Evolutionary conservation across 2,329 filamentous ascomycete genomes (phyloP).

Genomic region (Nemania sp.): DNA sequence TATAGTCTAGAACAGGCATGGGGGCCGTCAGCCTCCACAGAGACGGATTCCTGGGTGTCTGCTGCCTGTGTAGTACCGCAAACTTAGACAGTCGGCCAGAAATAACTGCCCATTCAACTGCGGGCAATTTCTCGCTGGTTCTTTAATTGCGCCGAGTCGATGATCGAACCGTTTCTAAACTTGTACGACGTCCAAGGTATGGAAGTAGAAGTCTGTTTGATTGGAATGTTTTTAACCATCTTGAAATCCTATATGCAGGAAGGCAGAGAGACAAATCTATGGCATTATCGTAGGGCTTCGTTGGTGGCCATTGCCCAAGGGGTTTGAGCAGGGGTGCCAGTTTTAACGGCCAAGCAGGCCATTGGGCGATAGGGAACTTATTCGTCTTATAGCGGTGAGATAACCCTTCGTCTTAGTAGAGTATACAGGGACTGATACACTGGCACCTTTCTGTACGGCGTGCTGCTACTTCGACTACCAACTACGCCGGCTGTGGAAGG

Average conservation of each 20-base stretch:
- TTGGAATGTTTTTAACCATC: no score
- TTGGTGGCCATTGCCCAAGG: conserved; percentile 1
- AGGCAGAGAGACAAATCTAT: no score
- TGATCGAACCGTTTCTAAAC: no score
- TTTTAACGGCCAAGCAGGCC: conserved; percentile 1
- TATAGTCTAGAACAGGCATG: conserved; percentile 2
- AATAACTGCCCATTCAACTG: conserved; percentile 12
- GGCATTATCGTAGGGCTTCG: not conserved
- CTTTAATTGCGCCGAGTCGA: not conserved
- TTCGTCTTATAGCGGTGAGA: conserved; percentile 12
- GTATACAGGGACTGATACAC: not conserved
- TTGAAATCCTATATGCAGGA: no score
- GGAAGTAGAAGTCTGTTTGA: no score
- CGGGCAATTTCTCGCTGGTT: not conserved
- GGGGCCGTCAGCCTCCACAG: conserved; percentile 5
- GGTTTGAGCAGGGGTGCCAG: conserved; percentile 5
- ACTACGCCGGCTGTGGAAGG: not conserved
- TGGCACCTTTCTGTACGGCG: not conserved
- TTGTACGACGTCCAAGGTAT: no score
- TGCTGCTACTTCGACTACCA: not conserved
- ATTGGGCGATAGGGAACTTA: conserved; percentile 4
- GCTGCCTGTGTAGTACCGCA: conserved; percentile 27
- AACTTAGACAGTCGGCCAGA: conserved; percentile 20
- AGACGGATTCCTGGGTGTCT: conserved; percentile 18
- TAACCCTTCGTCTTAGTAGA: not conserved